Percentiles rank a stretch among this genome's conserved stretches.
These are phyloP conservation scores for Populus hybrid DNA, from an alignment of 441 rosid species.

Conservation along the genomic window DNA sequence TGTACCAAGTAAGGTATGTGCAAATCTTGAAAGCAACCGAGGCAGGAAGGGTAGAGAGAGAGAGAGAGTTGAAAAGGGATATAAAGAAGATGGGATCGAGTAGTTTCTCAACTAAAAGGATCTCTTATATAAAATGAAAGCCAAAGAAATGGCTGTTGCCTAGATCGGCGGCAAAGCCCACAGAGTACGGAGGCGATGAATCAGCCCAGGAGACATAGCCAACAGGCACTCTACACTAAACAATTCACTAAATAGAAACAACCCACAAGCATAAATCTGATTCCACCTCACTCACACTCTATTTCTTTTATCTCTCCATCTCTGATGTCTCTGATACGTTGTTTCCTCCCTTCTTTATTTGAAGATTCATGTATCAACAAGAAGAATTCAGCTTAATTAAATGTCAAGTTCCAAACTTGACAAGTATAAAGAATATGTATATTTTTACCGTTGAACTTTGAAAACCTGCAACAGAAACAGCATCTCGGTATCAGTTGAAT, in stretches of 20 bases:
- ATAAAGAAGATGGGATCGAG: slow-evolving; percentile 29
- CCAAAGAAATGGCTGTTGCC: slow-evolving; percentile 58
- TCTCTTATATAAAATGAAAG: slow-evolving; percentile 55
- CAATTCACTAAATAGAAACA: slow-evolving; percentile 37
- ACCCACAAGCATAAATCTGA: slow-evolving; percentile 61
- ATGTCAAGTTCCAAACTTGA: slow-evolving; percentile 54
- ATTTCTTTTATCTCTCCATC: slow-evolving; percentile 29
- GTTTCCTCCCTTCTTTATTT: slow-evolving; percentile 22
- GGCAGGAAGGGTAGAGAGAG: slow-evolving; percentile 33
- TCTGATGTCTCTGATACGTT: slow-evolving; percentile 32
- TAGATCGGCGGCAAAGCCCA: slow-evolving; percentile 65
- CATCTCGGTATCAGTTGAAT: slow-evolving; percentile 75
- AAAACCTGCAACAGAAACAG: slow-evolving; percentile 81
- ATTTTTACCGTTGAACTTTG: slow-evolving; percentile 47
- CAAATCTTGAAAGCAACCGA: slow-evolving; percentile 64
- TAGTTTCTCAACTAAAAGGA: slow-evolving; percentile 42
- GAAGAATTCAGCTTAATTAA: slow-evolving; percentile 31
- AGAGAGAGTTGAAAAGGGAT: not conserved
- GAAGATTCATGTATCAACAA: slow-evolving; percentile 34
- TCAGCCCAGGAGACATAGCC: slow-evolving; percentile 70
- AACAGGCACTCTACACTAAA: slow-evolving; percentile 49
- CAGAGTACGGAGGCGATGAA: slow-evolving; percentile 51
- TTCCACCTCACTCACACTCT: slow-evolving; percentile 39
- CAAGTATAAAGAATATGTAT: slow-evolving; percentile 29
- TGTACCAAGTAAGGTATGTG: slow-evolving; percentile 37